phyloP scores from a whole-genome alignment of 768 basidiomycete species.

The Nidula microcarpa region DNA sequence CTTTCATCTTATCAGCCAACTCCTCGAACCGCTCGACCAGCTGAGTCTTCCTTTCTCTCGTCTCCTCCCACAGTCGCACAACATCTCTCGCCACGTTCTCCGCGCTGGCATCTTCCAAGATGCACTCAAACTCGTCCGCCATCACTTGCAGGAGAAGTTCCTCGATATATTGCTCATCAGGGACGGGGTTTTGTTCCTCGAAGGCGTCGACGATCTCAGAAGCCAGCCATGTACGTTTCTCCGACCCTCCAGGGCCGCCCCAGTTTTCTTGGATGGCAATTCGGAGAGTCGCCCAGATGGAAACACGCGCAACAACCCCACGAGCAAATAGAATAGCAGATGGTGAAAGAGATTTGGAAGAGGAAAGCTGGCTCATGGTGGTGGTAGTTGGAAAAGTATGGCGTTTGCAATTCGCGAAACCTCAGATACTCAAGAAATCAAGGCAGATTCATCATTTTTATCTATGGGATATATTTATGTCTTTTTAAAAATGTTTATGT shows the following conservation, averaged over 20 bases:
- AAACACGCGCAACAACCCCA: conserved; percentile 78
- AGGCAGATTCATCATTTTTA: too few species aligned
- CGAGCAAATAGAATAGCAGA: conserved; percentile 76
- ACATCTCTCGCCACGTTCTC: conserved; percentile 72
- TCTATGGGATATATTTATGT: too few species aligned
- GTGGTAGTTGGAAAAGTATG: too few species aligned
- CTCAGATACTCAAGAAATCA: too few species aligned
- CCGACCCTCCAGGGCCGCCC: conserved; percentile 71
- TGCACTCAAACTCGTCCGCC: conserved; percentile 82
- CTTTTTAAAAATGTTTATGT: too few species aligned
- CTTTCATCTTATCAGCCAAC: conserved; percentile 52
- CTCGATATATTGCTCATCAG: conserved; percentile 76
- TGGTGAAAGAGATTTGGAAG: conserved; percentile 11
- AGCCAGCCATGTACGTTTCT: conserved; percentile 85
- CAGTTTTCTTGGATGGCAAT: conserved; percentile 83
- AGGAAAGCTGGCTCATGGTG: too few species aligned
- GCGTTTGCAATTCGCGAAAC: too few species aligned
- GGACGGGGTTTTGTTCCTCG: conserved; percentile 45
- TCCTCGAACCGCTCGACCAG: conserved; percentile 61
- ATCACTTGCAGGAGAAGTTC: conserved; percentile 80
- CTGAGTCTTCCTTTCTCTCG: conserved; percentile 38
- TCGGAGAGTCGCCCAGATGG: conserved; percentile 81
- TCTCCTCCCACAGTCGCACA: conserved; percentile 63
- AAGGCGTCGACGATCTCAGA: conserved; percentile 79
- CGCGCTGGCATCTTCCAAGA: conserved; percentile 83